Conservation (phyloP, 805 yeast species). For the Kluyveromyces dobzhanskii region DNA sequence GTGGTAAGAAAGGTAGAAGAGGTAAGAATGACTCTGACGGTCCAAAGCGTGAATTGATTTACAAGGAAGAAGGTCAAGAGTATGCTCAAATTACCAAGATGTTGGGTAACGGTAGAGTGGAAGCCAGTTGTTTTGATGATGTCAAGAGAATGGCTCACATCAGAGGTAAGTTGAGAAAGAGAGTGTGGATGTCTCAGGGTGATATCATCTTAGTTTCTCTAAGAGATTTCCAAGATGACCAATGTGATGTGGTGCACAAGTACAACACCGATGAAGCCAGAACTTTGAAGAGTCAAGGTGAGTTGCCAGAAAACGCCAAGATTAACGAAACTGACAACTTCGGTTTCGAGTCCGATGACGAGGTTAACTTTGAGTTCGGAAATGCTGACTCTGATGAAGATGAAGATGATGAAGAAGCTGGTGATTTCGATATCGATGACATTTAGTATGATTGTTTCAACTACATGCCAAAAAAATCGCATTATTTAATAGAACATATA, state of each 20-base stretch:
- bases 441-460: too few species aligned
- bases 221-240: constrained; percentile 98
- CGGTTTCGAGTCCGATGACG: constrained; percentile 95
- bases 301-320: constrained; percentile 93
- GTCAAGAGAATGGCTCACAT: constrained; percentile 91
- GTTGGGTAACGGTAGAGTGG: constrained; percentile 97
- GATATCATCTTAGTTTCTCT: constrained; percentile 91
- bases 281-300: constrained; percentile 90
- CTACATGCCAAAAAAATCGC: too few species aligned
- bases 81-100: constrained; percentile 97
- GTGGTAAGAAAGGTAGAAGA: constrained; percentile 91
- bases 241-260: constrained; percentile 96
- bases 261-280: constrained; percentile 97
- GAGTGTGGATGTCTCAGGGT: constrained; percentile 99
- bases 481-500: too few species aligned
- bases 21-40: constrained; percentile 92
- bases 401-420: constrained; percentile 47
- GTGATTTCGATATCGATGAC: constrained; percentile 86
- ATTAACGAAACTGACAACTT: constrained; percentile 96
- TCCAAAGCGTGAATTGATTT: constrained; percentile 88
- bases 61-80: constrained; percentile 95
- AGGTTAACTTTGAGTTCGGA: constrained; percentile 96
- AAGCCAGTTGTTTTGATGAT: constrained; percentile 93
- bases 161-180: constrained; percentile 98
- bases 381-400: constrained; percentile 77